Conservation (phyloP, 257 asterid species). For the Solanum rostratum region DNA sequence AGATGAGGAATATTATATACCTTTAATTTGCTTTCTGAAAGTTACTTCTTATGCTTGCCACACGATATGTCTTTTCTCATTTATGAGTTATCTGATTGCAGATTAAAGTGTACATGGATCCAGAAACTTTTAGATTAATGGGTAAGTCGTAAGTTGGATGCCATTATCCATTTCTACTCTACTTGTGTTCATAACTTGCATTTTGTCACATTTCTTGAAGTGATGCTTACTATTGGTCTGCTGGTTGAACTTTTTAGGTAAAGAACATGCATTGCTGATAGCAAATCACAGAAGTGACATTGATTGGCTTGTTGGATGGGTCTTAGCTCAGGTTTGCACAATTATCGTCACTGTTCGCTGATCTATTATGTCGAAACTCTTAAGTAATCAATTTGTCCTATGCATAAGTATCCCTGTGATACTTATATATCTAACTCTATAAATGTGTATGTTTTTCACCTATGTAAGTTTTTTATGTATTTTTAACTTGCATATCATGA, state of each 20-base stretch:
- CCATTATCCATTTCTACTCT: background rate
- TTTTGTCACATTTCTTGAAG: background rate
- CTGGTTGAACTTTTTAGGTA: conserved; percentile 42
- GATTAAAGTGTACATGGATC: conserved; percentile 59
- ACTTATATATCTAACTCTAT: background rate
- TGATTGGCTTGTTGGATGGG: conserved; percentile 99
- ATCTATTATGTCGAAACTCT: background rate
- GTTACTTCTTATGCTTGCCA: background rate
- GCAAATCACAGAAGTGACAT: conserved; percentile 86
- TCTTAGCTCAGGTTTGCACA: conserved; percentile 72
- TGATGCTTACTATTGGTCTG: background rate
- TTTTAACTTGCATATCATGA: background rate
- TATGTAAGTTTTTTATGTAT: background rate
- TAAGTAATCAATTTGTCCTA: background rate
- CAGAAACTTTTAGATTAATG: conserved; percentile 57
- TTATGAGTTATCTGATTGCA: conserved; percentile 26
- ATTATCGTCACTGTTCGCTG: background rate
- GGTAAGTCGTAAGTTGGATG: conserved; percentile 55
- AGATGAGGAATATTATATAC: background rate
- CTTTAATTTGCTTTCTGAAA: background rate
- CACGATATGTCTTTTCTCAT: background rate
- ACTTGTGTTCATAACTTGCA: background rate
- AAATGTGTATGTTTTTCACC: background rate
- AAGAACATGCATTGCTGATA: conserved; percentile 84
- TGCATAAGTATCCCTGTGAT: background rate